Base-by-base conservation (phyloP, 371 early-diverging fungal genomes). In the Homolaphlyctis polyrhiza region DNA sequence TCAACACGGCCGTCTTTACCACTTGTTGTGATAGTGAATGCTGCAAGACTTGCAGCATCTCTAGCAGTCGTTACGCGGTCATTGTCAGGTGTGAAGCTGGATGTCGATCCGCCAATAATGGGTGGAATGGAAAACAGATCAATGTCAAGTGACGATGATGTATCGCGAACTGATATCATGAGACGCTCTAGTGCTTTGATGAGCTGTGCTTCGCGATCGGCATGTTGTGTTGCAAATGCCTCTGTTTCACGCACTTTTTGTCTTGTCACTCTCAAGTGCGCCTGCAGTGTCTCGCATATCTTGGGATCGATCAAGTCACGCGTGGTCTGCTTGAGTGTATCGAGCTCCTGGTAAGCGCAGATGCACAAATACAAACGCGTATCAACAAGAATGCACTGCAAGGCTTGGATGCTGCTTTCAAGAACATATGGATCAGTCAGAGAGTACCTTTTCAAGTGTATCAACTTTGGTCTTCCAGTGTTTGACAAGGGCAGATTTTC, bases 361-460 rank as follows among this genome's bases (percentile, higher is more conserved):
- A 18, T 18, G 16, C 45, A 45, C 16, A 45, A 45, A 45, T 45
- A 23, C 23, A 18, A 45, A 45, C n/a, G n/a, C n/a, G 23, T 45
- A 45, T 45, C 45, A 18, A 45, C 45, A 18, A 16, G 23, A 18
- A 18, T 16, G 23, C 45, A 45, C 16, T 23, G 16, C 16, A 45
- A 23, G 16, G 16, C 18, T 45, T 45, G 45, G 45, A 16, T 18
- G 23, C 23, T 45, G 16, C 16, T 45, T 45, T 23, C 45, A 45
- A 23, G 23, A 45, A 45, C 45, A 45, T n/a, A n/a, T n/a, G n/a
- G n/a, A n/a, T n/a, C n/a, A n/a, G n/a, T n/a, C n/a, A n/a, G n/a
- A n/a, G n/a, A 45, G 27, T 14, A 51, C 52, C 52, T 51, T 51
- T 51, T 51, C 52, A 14, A 51, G 32, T 21, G 52, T 27, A 14